These are phyloP conservation scores for Trapa bicornis DNA, from an alignment of 345 rosid species.

Conservation along the genomic window DNA sequence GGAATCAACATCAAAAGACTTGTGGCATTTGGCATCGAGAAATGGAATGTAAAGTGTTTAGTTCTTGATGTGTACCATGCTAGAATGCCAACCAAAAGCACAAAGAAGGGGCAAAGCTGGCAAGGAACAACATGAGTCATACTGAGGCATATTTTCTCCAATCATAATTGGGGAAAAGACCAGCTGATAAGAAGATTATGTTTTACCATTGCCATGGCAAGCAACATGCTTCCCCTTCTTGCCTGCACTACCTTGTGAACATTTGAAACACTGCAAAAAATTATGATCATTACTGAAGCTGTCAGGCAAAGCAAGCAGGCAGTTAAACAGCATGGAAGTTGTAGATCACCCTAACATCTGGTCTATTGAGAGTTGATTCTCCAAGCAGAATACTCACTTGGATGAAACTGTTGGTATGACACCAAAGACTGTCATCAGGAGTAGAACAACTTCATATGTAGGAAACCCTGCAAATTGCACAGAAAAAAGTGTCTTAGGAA, in stretches of 20 bases:
- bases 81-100: slow-evolving; percentile 69
- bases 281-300: background rate
- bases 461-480: slow-evolving; percentile 37
- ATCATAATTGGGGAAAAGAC: background rate
- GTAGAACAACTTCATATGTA: slow-evolving; percentile 42
- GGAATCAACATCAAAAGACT: slow-evolving; percentile 3
- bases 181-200: background rate
- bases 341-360: background rate
- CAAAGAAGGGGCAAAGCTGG: slow-evolving; percentile 75
- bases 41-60: background rate
- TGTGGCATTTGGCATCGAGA: background rate
- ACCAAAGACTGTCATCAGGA: slow-evolving; percentile 51
- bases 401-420: slow-evolving; percentile 65
- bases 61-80: slow-evolving; percentile 44
- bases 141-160: background rate
- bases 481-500: background rate
- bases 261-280: slow-evolving; percentile 42
- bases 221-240: slow-evolving; percentile 79
- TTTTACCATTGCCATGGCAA: slow-evolving; percentile 86
- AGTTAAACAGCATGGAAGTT: background rate
- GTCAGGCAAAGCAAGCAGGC: background rate
- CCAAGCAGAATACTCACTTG: slow-evolving; percentile 48
- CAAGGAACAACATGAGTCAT: background rate
- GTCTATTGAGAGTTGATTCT: background rate
- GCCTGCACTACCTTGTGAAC: slow-evolving; percentile 73